phyloP scores from a whole-genome alignment of 306 rosid species.

The Canavalia gladiata region DNA sequence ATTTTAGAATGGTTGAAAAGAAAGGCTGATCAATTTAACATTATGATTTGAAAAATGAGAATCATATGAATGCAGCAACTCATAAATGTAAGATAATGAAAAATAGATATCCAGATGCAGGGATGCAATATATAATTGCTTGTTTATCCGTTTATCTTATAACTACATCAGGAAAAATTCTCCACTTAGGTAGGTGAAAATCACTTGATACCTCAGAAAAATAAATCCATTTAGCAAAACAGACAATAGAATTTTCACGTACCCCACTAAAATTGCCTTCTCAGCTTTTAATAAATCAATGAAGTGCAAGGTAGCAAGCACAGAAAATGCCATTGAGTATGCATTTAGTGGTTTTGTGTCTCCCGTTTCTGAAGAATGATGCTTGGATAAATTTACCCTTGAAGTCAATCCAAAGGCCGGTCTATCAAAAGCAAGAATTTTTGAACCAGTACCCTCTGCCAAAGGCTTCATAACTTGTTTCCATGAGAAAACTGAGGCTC shows the following conservation, averaged over 20 bases:
- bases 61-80: conserved; percentile 6
- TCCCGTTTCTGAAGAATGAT: conserved; percentile 52
- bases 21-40: conserved; percentile 31
- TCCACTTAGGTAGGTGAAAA: conserved; percentile 20
- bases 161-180: not conserved
- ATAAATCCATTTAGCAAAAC: conserved; percentile 19
- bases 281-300: conserved; percentile 71
- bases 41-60: conserved; percentile 26
- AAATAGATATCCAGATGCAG: conserved; percentile 28
- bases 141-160: conserved; percentile 4
- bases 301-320: conserved; percentile 88
- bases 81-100: conserved; percentile 12
- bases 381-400: conserved; percentile 56
- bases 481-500: conserved; percentile 95
- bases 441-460: conserved; percentile 74
- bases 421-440: conserved; percentile 93
- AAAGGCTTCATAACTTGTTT: conserved; percentile 79
- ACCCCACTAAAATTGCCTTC: conserved; percentile 87
- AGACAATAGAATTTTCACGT: conserved; percentile 52
- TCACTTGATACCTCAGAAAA: conserved; percentile 7
- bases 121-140: conserved; percentile 25
- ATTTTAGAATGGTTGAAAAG: not conserved
- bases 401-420: conserved; percentile 98
- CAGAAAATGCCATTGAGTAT: conserved; percentile 84
- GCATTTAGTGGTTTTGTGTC: conserved; percentile 72